phyloP scores from a whole-genome alignment of 2,329 filamentous ascomycete species.

The Madurella mycetomatis region DNA sequence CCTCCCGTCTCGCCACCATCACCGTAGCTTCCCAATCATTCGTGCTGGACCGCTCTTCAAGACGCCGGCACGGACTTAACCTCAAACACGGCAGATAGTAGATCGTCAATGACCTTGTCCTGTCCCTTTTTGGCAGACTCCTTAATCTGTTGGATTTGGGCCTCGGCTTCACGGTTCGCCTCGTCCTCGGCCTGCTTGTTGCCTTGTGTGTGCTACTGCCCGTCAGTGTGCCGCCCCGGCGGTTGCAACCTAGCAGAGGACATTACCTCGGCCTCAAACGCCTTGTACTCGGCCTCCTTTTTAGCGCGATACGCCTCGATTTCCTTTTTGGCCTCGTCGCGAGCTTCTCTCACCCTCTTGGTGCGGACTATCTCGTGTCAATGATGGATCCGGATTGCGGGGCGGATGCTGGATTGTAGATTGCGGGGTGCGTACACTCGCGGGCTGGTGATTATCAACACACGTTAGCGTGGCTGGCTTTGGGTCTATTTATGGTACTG shows the following conservation, averaged over 20 bases:
- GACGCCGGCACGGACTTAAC: conserved; percentile 63
- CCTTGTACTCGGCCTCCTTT: conserved; percentile 94
- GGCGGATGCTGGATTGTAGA: neutral
- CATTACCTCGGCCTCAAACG: conserved; percentile 71
- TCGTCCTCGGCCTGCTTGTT: conserved; percentile 77
- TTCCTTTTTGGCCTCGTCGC: conserved; percentile 94
- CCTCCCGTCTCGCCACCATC: neutral
- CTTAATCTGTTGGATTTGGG: conserved; percentile 77
- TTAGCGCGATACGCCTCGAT: conserved; percentile 85
- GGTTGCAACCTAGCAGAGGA: too few species aligned
- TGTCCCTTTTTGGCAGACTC: conserved; percentile 74
- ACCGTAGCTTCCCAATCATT: neutral
- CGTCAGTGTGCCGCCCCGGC: conserved; percentile 15
- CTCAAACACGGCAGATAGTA: conserved; percentile 80
- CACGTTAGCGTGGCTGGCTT: conserved; percentile 9
- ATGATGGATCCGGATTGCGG: neutral
- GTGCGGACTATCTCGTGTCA: conserved; percentile 64
- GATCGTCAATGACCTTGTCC: conserved; percentile 72
- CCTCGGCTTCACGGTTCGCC: conserved; percentile 75
- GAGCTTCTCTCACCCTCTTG: conserved; percentile 94
- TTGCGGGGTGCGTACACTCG: conserved; percentile 19
- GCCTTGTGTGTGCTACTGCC: conserved; percentile 75
- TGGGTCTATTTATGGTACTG: neutral
- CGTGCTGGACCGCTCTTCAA: neutral
- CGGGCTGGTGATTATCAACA: conserved; percentile 18